Evolutionary conservation across 257 asterid species (phyloP), one percentile per base, ranked within the genome.

Genomic region (Ajuga chamaepitys): DNA sequence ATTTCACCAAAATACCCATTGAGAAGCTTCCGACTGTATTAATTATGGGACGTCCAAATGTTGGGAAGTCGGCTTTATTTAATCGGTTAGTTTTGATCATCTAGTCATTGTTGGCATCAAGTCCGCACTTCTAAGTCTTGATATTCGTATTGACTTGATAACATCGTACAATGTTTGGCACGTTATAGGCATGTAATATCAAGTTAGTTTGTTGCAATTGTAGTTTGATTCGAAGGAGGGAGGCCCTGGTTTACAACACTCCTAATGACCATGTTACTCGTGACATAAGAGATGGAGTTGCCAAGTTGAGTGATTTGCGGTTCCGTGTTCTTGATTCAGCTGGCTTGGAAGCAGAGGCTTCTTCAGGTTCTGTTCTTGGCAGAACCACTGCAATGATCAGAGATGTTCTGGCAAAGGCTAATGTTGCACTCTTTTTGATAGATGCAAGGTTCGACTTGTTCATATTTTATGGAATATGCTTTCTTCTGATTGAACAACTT

Each of bases 321-420:
- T 94, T 94, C 59, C 84, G 85, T 48, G 88, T 94, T 68, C 74
- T 94, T 75, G 99, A 94, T 83, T 94, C 99, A 41, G 99, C 99
- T 72, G 96, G 99, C 68, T 77, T 94, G 75, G 97, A 94, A 82
- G 99, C 99, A 22, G 96, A 90, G 83, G 97, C 95, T 48, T 86
- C 99, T 57, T 88, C 95, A 8, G 96, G 99, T 80, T 88, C 97
- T 77, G 95, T 94, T 72, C 96, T 88, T 58, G 80, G 88, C 42
- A 85, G 97, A 83, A 94, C 97, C 41, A 94, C 99, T 35, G 83
- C 81, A 65, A 94, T 90, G 99, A 94, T 97, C 9, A 83, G 74
- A 70, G 86, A 81, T 65, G 95, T 89, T 74, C 82, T 93, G 68
- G 79, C 74, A 66, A 83, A 74, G 74, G 79, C 96, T 71, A 94